phyloP scores from a whole-genome alignment of 192 early-diverging fungal genomes.

The Coemansia sp. region DNA sequence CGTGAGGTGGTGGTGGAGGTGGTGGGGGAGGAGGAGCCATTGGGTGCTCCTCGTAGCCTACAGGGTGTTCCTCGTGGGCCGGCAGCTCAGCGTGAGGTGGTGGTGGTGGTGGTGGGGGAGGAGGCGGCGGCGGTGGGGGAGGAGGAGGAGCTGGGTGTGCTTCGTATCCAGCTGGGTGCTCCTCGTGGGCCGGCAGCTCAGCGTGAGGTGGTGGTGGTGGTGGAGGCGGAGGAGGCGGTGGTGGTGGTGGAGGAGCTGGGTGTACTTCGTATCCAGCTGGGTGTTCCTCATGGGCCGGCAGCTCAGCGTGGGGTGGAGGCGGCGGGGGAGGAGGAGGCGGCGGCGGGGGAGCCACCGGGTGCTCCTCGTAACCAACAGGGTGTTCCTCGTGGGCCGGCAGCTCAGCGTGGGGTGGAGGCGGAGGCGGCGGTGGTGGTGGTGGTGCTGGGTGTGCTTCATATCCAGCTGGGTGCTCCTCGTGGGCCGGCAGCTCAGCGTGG shows the following conservation, averaged over 20 bases:
- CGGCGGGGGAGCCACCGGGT: constrained; percentile 15
- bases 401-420: not conserved
- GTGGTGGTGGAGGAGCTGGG: constrained; percentile 13
- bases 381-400: constrained; percentile 17
- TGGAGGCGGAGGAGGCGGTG: not conserved
- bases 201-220: too few species aligned
- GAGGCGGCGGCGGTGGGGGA: not conserved
- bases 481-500: not conserved
- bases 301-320: not conserved
- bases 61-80: constrained; percentile 19
- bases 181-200: constrained; percentile 9
- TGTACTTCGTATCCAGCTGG: constrained; percentile 12
- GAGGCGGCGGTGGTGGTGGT: not conserved
- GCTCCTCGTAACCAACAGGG: constrained; percentile 11
- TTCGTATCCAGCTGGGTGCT: constrained; percentile 28
- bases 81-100: not conserved
- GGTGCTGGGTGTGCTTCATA: constrained; percentile 19
- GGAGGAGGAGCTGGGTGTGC: not conserved
- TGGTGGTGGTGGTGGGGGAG: constrained; percentile 4
- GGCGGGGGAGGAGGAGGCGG: not conserved
- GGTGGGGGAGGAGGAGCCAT: constrained; percentile 8
- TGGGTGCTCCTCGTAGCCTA: constrained; percentile 15
- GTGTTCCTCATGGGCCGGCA: constrained; percentile 16
- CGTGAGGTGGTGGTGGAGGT: constrained; percentile 7
- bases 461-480: constrained; percentile 17